phyloP scores from a whole-genome alignment of 2,329 filamentous ascomycete species.

The Fusarium piperis region DNA sequence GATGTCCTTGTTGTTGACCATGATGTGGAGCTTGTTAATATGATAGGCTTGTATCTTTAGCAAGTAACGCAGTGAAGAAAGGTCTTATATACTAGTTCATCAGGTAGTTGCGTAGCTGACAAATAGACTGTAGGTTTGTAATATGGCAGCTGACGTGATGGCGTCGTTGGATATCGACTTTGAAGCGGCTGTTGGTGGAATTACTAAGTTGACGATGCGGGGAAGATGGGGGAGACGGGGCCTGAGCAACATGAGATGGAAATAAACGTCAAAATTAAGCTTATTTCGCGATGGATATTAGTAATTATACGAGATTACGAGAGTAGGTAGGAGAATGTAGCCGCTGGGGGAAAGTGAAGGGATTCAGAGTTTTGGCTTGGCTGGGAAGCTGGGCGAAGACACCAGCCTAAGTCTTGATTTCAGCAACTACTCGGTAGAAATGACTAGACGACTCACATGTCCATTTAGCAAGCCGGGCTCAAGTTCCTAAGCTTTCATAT shows the following conservation, averaged over 20 bases:
- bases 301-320: neutral
- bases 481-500: neutral
- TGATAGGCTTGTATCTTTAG: neutral
- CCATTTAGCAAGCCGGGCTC: too few relatives aligned
- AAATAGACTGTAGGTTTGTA: neutral
- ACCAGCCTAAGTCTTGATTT: neutral
- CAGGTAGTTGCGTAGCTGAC: neutral
- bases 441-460: neutral
- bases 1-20: constrained; percentile 24
- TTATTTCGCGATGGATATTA: neutral
- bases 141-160: neutral
- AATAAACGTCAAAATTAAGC: neutral
- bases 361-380: neutral
- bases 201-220: constrained; percentile 24
- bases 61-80: neutral
- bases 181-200: neutral
- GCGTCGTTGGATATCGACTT: neutral
- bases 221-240: constrained; percentile 2
- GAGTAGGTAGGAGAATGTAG: neutral
- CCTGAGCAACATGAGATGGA: neutral
- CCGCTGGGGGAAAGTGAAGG: neutral
- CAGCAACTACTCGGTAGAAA: neutral
- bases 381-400: neutral
- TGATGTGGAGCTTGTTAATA: neutral
- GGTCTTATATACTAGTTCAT: neutral